Conservation (phyloP, 805 yeast species). For the Myxozyma vanderwaltii region DNA sequence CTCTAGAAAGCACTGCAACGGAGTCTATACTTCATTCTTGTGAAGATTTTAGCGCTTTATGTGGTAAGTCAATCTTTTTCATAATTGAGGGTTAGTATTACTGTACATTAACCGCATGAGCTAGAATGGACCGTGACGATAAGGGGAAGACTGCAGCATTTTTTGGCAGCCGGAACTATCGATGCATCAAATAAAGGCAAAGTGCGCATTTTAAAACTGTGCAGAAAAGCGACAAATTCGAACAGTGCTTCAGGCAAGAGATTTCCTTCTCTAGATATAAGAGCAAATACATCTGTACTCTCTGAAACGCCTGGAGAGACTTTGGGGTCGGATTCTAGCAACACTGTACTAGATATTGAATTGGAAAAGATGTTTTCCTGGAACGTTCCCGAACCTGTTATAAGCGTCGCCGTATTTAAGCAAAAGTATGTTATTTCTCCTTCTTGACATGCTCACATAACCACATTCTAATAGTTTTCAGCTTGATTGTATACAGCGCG, state of each 20-base stretch:
- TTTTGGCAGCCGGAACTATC: constrained; percentile 14
- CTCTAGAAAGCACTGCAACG: constrained; percentile 1
- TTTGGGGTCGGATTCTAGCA: neutral
- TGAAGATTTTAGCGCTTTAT: constrained; percentile 9
- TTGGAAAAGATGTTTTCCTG: constrained; percentile 20
- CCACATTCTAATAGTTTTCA: neutral
- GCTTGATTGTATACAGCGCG: constrained; percentile 23
- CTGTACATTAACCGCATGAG: too few species aligned
- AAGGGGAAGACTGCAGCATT: neutral
- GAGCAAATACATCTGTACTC: neutral
- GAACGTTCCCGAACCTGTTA: constrained; percentile 19
- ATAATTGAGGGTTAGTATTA: neutral
- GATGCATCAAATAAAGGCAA: constrained; percentile 3
- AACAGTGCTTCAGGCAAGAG: neutral
- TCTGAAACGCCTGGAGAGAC: too few species aligned
- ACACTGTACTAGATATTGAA: neutral
- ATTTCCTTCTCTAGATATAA: neutral
- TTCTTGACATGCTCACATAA: neutral
- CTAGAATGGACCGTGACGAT: constrained; percentile 22
- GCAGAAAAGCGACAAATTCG: neutral
- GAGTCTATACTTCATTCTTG: neutral
- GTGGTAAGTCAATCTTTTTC: constrained; percentile 10
- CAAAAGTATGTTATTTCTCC: constrained; percentile 2
- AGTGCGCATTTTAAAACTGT: constrained; percentile 9
- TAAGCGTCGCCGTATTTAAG: constrained; percentile 18